Conservation (phyloP, 2,329 filamentous ascomycete genomes). For the Neopestalotiopsis sp. region DNA sequence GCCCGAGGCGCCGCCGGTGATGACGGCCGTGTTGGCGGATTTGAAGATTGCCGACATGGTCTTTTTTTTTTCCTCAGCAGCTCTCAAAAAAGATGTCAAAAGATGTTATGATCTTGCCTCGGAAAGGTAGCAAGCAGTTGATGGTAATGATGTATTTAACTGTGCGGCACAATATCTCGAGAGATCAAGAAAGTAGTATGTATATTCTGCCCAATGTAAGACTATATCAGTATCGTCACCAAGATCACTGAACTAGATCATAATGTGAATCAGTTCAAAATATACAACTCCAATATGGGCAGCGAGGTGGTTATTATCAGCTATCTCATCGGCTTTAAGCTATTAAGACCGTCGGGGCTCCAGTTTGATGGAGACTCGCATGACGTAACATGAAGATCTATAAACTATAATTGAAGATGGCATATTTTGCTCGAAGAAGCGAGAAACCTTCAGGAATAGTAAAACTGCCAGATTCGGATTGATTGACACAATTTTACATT, state of each 20-base stretch:
- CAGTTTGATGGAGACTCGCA: not conserved
- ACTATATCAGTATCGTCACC: not conserved
- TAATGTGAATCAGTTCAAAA: not conserved
- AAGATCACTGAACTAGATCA: not conserved
- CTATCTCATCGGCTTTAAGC: slow-evolving; percentile 7
- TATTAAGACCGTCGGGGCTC: slow-evolving; percentile 6
- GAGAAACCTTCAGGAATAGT: too few species aligned
- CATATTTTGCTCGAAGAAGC: too few species aligned
- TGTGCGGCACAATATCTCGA: not conserved
- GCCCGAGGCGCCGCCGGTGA: slow-evolving; percentile 80
- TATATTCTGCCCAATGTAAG: not conserved
- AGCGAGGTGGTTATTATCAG: not conserved
- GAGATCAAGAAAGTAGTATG: not conserved
- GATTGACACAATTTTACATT: not conserved
- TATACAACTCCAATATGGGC: not conserved
- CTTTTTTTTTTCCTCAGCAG: too few species aligned
- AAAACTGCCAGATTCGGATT: too few species aligned
- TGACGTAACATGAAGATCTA: slow-evolving; percentile 3
- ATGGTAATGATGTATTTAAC: not conserved
- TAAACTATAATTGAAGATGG: not conserved
- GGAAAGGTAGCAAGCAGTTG: too few species aligned
- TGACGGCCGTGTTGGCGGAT: slow-evolving; percentile 68
- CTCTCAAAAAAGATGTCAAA: not conserved
- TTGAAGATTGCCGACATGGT: slow-evolving; percentile 52
- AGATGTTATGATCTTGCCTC: not conserved